Evolutionary conservation across 371 early-diverging fungal genomes (phyloP).

Genomic region (Mucor saturninus): DNA sequence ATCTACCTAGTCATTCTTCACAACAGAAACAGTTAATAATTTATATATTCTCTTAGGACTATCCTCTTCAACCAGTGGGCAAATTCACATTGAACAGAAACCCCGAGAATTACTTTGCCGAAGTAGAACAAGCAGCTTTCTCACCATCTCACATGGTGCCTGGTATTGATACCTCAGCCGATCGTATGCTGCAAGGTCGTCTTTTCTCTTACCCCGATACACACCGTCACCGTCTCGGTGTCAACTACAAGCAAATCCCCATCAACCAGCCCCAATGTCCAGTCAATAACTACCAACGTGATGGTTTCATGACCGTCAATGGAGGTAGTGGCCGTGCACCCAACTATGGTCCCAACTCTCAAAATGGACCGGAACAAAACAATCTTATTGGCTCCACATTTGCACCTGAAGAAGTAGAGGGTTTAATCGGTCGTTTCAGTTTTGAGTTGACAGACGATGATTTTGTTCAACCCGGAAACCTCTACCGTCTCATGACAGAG

Average conservation of each 20-base stretch:
- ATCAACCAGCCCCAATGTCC: conserved; percentile 63
- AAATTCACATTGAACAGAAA: conserved; percentile 74
- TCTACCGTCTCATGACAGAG: conserved; percentile 66
- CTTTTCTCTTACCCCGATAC: conserved; percentile 82
- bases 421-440: conserved; percentile 64
- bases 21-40: background rate
- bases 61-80: conserved; percentile 74
- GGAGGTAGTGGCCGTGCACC: conserved; percentile 69
- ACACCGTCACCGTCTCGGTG: conserved; percentile 77
- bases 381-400: conserved; percentile 51
- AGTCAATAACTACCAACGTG: conserved; percentile 69
- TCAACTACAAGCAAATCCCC: conserved; percentile 78
- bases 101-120: conserved; percentile 80
- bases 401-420: conserved; percentile 45
- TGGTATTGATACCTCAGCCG: conserved; percentile 71
- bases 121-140: conserved; percentile 81
- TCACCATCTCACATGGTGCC: conserved; percentile 74
- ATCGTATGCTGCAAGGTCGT: conserved; percentile 79
- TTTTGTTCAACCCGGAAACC: conserved; percentile 71
- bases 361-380: conserved; percentile 60
- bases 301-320: conserved; percentile 53
- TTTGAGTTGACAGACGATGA: conserved; percentile 67
- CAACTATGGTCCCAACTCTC: conserved; percentile 81
- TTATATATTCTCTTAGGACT: conserved; percentile 54
- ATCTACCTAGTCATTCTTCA: no score